Percentiles rank a stretch among this genome's conserved stretches.
These are phyloP conservation scores for Hypericum perforatum DNA, from an alignment of 345 rosid genomes.

Conservation along the genomic window DNA sequence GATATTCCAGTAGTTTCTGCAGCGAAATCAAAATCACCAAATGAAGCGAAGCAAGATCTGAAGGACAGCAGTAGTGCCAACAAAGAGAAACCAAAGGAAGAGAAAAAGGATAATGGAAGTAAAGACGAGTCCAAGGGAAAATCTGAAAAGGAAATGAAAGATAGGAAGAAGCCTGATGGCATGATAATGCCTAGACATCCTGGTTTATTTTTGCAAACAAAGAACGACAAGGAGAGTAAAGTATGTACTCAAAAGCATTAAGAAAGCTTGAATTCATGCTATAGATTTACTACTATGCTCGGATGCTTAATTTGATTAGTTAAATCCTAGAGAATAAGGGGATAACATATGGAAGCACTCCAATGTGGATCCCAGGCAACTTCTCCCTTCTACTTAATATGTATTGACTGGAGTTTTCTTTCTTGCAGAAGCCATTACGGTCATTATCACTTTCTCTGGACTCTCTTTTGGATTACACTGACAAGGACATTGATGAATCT, in stretches of 20 bases:
- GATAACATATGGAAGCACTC: too few species aligned
- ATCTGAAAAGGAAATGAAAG: slow-evolving; percentile 47
- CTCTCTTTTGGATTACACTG: slow-evolving; percentile 85
- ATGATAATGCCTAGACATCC: slow-evolving; percentile 52
- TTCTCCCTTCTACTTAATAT: neutral
- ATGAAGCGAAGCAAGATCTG: slow-evolving; percentile 33
- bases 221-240: slow-evolving; percentile 51
- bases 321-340: too few species aligned
- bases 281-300: neutral
- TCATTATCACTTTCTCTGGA: slow-evolving; percentile 80
- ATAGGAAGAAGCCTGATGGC: slow-evolving; percentile 63
- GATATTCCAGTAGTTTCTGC: slow-evolving; percentile 23
- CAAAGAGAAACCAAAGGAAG: slow-evolving; percentile 36
- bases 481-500: slow-evolving; percentile 83
- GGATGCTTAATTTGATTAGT: too few species aligned
- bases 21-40: slow-evolving; percentile 21
- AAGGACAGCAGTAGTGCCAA: slow-evolving; percentile 24
- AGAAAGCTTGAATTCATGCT: slow-evolving; percentile 2
- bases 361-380: neutral
- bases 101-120: slow-evolving; percentile 34
- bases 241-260: slow-evolving; percentile 34
- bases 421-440: slow-evolving; percentile 39
- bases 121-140: slow-evolving; percentile 37
- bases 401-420: slow-evolving; percentile 11
- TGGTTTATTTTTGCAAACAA: slow-evolving; percentile 64